Conservation (phyloP, 805 yeast genomes). For the Hermanozyma aechmeae region DNA sequence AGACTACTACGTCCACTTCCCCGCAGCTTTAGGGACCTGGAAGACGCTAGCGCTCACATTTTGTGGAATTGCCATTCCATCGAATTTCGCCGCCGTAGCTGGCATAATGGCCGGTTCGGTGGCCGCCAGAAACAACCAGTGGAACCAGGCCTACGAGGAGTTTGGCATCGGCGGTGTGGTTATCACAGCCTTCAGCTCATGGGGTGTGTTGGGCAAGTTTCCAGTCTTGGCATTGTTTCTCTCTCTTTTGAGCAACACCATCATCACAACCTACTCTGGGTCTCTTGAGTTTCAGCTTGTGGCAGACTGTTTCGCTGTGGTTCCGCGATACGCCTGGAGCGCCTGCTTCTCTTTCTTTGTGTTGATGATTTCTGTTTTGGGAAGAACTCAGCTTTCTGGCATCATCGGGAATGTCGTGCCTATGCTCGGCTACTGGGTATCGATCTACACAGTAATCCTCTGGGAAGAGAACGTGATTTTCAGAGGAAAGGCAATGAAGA, state of each 20-base stretch:
- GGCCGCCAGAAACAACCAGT: slow-evolving; percentile 22
- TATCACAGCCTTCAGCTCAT: slow-evolving; percentile 20
- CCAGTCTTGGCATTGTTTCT: slow-evolving; percentile 20
- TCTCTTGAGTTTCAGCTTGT: slow-evolving; percentile 26
- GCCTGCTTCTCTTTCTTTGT: slow-evolving; percentile 4
- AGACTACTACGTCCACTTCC: slow-evolving; percentile 24
- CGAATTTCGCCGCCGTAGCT: slow-evolving; percentile 24
- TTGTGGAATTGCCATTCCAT: slow-evolving; percentile 18
- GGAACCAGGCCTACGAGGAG: slow-evolving; percentile 19
- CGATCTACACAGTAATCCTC: slow-evolving; percentile 7
- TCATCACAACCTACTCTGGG: slow-evolving; percentile 27
- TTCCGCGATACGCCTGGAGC: slow-evolving; percentile 10
- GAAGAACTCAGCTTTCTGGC: slow-evolving; percentile 6
- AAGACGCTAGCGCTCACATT: slow-evolving; percentile 20
- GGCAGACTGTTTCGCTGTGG: slow-evolving; percentile 12
- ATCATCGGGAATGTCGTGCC: slow-evolving; percentile 9
- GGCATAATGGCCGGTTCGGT: slow-evolving; percentile 22
- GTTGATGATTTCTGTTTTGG: slow-evolving; percentile 6
- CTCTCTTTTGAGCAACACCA: slow-evolving; percentile 25
- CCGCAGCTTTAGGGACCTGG: slow-evolving; percentile 16
- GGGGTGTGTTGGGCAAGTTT: slow-evolving; percentile 29
- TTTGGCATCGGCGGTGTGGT: slow-evolving; percentile 26
- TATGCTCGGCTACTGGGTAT: slow-evolving; percentile 11
- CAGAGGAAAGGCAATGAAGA: too few species aligned
- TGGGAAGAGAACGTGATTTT: slow-evolving; percentile 6